Evolutionary conservation across 352 stramenopile species (phyloP), one percentile per base, ranked within the genome.

Genomic region (Globisporangium solare): DNA sequence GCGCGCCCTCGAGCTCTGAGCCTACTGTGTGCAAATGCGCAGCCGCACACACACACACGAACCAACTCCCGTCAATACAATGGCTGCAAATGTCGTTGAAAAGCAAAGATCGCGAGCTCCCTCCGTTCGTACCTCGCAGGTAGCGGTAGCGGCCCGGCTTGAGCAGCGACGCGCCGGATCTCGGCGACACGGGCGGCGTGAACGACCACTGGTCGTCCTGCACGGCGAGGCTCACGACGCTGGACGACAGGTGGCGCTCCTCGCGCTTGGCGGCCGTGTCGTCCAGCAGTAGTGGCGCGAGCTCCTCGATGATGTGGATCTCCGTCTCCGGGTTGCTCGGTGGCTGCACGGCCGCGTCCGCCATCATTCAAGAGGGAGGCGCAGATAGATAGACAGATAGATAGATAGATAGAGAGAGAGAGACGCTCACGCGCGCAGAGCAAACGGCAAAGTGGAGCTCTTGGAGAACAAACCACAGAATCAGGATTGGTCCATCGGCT

Each of bases 181-280:
- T 58, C 14, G 68, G 64, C 17, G 74, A 86, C 17, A 69, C 60
- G 2, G 71, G 76, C 51, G 73, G 68, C 27, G 68, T 65, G 54
- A 82, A 85, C 0, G 66, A 69, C 74, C 73, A 88, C 49, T 75
- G 75, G 18, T 86, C 74, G 54, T 86, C 75, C 42, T 89, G 73
- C 22, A 86, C 63, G 47, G 71, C 73, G 50, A 86, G 41, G 11
- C 68, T 75, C 56, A 84, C 71, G 43, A 76, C 69, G 18, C 68
- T 76, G 1, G 70, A 58, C 32, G 76, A 89, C 24, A 83, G 59
- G 20, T 81, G 63, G 10, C 76, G 73, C 27, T 75, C 62, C 21
- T 66, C 63, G 50, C 63, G 66, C 15, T 20, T 17, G 27, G 27
- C 27, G 27, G 5, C 27, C 27, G 10, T 35, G 15, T 68, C 45